phyloP scores from a whole-genome alignment of 176 grass and related monocot species.

The Elaeis guineensis region DNA sequence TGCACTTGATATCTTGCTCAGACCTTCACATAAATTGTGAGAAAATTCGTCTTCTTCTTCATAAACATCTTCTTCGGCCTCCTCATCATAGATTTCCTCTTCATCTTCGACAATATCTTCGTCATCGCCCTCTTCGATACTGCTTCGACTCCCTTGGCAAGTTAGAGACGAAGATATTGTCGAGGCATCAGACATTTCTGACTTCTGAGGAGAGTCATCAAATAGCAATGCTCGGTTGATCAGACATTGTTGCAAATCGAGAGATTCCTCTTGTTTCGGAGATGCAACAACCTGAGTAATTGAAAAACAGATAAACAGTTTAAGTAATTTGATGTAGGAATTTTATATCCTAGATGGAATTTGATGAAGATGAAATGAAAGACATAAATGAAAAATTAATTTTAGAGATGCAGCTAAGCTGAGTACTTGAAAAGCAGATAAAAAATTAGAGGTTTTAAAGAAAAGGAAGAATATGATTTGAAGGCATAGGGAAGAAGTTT shows the following conservation, averaged over 20 bases:
- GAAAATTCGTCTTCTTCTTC: slow-evolving; percentile 24
- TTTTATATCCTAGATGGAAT: too few species aligned
- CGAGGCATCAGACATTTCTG: slow-evolving; percentile 16
- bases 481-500: too few species aligned
- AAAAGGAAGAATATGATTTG: too few species aligned
- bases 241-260: slow-evolving; percentile 16
- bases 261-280: slow-evolving; percentile 11
- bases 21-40: slow-evolving; percentile 50
- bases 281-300: too few species aligned
- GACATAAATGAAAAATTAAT: too few species aligned
- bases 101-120: neutral
- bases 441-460: too few species aligned
- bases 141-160: slow-evolving; percentile 20
- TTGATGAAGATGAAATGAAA: too few species aligned
- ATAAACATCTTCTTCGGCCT: slow-evolving; percentile 6
- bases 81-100: slow-evolving; percentile 7
- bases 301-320: too few species aligned
- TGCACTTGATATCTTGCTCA: slow-evolving; percentile 46
- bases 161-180: slow-evolving; percentile 23
- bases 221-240: slow-evolving; percentile 56
- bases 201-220: slow-evolving; percentile 56
- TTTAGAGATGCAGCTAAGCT: too few species aligned
- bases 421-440: too few species aligned
- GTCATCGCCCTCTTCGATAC: slow-evolving; percentile 35
- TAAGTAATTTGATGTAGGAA: too few species aligned